Evolutionary conservation across 768 basidiomycete species (phyloP), one percentile per base, ranked within the genome.

Genomic region (Lactarius pseudohatsudake): DNA sequence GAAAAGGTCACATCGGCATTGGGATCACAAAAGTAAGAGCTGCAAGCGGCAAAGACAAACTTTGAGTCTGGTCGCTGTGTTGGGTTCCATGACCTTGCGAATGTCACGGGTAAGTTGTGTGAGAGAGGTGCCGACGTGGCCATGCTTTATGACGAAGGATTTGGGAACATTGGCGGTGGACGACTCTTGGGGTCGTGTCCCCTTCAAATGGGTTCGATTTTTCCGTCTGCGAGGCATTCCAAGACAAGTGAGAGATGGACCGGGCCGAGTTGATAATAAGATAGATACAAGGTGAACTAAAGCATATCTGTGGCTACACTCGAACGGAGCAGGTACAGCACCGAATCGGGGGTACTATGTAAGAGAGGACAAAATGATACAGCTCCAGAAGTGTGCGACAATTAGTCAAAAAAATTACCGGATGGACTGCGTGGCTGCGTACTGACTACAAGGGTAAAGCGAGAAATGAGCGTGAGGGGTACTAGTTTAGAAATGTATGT

Each of bases 121-220:
- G 64, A 98, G 80, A 9, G 93, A 94, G 58, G 84, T 81, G 22
- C 97, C 96, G 36, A 98, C 95, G 64, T 89, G 87, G 47, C 97
- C 97, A 79, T 96, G 93, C 76, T 96, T 96, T 75, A 99, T 92
- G 66, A 99, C 91, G 74, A 99, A 98, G 0, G 94, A 95, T 79
- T 92, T 96, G 4, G 96, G 96, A 0, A 78, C 79, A 3, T 78
- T 77, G 28, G 75, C 71, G 2, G 77, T 73, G 13, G 77, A 66
- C 15, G 80, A 75, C 1, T 76, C 74, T 2, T 66, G 75, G 50
- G 62, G 13, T 18, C 62, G 69, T 34, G 79, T 77, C 15, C 82
- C 85, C 72, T 92, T 93, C 75, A 91, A 79, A 79, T 94, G 92
- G 0, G 92, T 94, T 70, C 91, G 83, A 74, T 86, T 87, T 76